A percentile compares a stretch with the other conserved stretches of the same genome.
phyloP scores from a whole-genome alignment of 805 yeast species.

The Candida odintsovae region DNA sequence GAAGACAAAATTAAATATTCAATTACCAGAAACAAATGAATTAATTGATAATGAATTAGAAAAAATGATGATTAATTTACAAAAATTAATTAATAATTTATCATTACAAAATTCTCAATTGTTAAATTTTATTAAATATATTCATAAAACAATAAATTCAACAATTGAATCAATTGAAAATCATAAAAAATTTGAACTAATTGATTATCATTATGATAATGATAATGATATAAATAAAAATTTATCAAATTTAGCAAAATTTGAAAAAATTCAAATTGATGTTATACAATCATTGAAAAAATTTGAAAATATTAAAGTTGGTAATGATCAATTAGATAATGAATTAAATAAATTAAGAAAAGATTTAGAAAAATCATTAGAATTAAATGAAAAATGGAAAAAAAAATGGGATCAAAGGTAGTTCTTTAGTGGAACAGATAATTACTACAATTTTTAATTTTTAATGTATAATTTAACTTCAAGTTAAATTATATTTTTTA shows the following conservation, averaged over 20 bases:
- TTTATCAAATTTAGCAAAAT: background rate
- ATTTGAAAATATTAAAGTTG: background rate
- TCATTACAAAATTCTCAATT: slow-evolving; percentile 9
- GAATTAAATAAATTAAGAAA: slow-evolving; percentile 11
- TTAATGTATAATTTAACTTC: no score
- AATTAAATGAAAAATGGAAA: slow-evolving; percentile 24
- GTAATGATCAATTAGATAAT: slow-evolving; percentile 7
- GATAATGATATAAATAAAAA: background rate
- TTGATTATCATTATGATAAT: slow-evolving; percentile 2
- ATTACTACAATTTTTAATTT: no score
- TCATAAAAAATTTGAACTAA: slow-evolving; percentile 3
- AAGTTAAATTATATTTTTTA: no score
- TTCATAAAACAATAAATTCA: slow-evolving; percentile 2
- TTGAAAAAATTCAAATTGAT: slow-evolving; percentile 3
- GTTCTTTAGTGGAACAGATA: no score
- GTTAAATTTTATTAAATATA: slow-evolving; percentile 6
- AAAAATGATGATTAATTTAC: slow-evolving; percentile 13
- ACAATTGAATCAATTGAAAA: slow-evolving; percentile 4
- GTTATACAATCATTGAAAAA: slow-evolving; percentile 11
- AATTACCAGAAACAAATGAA: slow-evolving; percentile 1
- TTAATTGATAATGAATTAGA: slow-evolving; percentile 18
- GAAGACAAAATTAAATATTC: slow-evolving; percentile 7
- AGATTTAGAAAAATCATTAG: slow-evolving; percentile 18
- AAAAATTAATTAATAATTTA: slow-evolving; percentile 12
- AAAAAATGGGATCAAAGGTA: slow-evolving; percentile 13